Percentiles rank a stretch among this genome's conserved stretches.
Conservation (phyloP, 257 asterid species). For the Jacaranda mimosifolia region DNA sequence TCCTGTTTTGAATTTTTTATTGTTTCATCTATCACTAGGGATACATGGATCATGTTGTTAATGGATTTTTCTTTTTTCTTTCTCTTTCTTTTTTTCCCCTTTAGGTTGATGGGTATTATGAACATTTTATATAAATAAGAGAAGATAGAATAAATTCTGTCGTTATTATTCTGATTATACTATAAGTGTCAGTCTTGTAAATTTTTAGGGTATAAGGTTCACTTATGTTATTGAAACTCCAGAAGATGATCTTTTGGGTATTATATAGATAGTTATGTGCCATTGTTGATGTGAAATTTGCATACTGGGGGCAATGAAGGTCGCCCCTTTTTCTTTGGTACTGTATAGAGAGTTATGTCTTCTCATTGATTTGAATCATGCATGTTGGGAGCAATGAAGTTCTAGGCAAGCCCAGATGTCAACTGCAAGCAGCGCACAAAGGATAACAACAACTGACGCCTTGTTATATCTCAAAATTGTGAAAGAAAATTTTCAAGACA, state of each 20-base stretch:
- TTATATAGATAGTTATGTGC: background rate
- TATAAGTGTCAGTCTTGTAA: slow-evolving; percentile 3
- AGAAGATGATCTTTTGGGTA: background rate
- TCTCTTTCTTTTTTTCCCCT: too few species aligned
- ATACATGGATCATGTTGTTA: slow-evolving; percentile 3
- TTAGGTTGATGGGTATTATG: background rate
- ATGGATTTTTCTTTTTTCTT: background rate
- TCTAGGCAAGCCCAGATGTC: slow-evolving; percentile 72
- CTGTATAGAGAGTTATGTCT: background rate
- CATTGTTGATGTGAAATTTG: slow-evolving; percentile 30
- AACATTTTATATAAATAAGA: slow-evolving; percentile 18
- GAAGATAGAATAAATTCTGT: background rate
- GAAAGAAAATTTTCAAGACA: slow-evolving; percentile 79
- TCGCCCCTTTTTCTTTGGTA: background rate
- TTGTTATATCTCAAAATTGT: slow-evolving; percentile 78
- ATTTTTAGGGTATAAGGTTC: background rate
- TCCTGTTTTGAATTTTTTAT: background rate
- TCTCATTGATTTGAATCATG: too few species aligned
- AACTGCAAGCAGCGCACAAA: slow-evolving; percentile 69
- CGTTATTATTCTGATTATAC: slow-evolving; percentile 2
- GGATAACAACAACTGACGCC: slow-evolving; percentile 82
- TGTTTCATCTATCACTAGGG: slow-evolving; percentile 20
- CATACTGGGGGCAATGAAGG: slow-evolving; percentile 36
- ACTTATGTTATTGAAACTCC: slow-evolving; percentile 19
- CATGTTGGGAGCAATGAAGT: too few species aligned